phyloP scores from a whole-genome alignment of 768 basidiomycete species.

The Tricholoma bakamatsutake region DNA sequence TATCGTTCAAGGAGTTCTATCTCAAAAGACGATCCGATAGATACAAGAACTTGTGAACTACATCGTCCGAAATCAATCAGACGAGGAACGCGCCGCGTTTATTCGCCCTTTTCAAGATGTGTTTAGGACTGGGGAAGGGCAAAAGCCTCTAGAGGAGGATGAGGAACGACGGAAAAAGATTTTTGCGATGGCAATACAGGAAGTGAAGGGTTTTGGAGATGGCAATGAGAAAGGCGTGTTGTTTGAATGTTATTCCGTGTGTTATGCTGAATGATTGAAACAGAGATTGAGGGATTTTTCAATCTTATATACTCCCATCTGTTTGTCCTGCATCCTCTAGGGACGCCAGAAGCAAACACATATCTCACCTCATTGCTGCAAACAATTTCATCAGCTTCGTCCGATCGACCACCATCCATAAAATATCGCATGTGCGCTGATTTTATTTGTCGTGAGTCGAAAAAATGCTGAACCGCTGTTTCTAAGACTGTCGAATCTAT shows the following conservation, averaged over 20 bases:
- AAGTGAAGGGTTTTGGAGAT: conserved; percentile 67
- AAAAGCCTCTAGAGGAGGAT: conserved; percentile 50
- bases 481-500: conserved; percentile 70
- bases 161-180: conserved; percentile 45
- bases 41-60: conserved; percentile 77
- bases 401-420: conserved; percentile 45
- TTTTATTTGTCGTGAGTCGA: conserved; percentile 5
- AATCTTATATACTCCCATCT: conserved; percentile 76
- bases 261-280: not conserved
- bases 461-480: conserved; percentile 6
- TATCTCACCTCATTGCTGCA: conserved; percentile 45
- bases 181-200: conserved; percentile 52
- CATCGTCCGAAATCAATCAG: conserved; percentile 56
- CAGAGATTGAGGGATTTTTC: conserved; percentile 86
- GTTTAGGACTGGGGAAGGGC: conserved; percentile 44
- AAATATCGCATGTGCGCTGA: conserved; percentile 72
- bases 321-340: conserved; percentile 49
- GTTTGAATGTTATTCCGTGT: not conserved
- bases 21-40: conserved; percentile 28
- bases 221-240: conserved; percentile 70
- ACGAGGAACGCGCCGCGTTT: conserved; percentile 59
- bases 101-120: conserved; percentile 63
- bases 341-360: conserved; percentile 49
- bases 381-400: conserved; percentile 48
- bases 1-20: not conserved